phyloP scores from a whole-genome alignment of 169 alveolate genomes.

The Eimeria necatrix region DNA sequence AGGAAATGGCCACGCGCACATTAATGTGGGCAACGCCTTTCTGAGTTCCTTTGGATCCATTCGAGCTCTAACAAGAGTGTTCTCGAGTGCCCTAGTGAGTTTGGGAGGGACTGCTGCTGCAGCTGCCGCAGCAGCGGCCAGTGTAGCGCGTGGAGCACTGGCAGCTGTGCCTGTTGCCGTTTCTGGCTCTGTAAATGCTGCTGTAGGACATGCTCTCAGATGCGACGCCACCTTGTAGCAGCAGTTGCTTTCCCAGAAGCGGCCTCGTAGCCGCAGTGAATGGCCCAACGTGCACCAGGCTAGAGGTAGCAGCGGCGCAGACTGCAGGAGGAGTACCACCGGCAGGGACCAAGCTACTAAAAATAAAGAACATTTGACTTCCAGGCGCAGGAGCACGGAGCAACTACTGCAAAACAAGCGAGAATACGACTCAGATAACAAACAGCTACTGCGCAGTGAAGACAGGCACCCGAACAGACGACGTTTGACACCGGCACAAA shows the following conservation, averaged over 20 bases:
- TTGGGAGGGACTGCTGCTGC: conserved; percentile 29
- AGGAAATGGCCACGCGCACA: not conserved
- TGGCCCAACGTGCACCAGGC: conserved; percentile 65
- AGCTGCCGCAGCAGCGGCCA: conserved; percentile 42
- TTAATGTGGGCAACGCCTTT: conserved; percentile 33
- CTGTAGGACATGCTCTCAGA: not conserved
- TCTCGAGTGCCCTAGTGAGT: conserved; percentile 22
- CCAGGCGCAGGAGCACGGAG: too few relatives aligned
- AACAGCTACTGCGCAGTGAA: too few relatives aligned
- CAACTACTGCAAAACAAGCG: too few relatives aligned
- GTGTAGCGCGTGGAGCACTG: conserved; percentile 26
- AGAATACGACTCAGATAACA: too few relatives aligned
- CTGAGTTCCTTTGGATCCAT: conserved; percentile 25
- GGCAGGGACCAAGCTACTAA: too few relatives aligned
- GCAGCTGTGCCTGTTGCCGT: conserved; percentile 25
- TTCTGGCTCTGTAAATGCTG: not conserved
- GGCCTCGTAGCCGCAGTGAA: conserved; percentile 54
- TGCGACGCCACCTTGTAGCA: conserved; percentile 19
- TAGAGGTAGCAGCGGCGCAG: conserved; percentile 53
- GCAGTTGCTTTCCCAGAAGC: conserved; percentile 40
- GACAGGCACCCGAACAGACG: too few relatives aligned
- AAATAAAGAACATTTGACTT: too few relatives aligned
- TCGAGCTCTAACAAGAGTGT: not conserved
- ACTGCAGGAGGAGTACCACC: conserved; percentile 32
- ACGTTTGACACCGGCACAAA: too few relatives aligned